Evolutionary conservation across 306 rosid genomes (phyloP).

Genomic region (Prinsepia uniflora): DNA sequence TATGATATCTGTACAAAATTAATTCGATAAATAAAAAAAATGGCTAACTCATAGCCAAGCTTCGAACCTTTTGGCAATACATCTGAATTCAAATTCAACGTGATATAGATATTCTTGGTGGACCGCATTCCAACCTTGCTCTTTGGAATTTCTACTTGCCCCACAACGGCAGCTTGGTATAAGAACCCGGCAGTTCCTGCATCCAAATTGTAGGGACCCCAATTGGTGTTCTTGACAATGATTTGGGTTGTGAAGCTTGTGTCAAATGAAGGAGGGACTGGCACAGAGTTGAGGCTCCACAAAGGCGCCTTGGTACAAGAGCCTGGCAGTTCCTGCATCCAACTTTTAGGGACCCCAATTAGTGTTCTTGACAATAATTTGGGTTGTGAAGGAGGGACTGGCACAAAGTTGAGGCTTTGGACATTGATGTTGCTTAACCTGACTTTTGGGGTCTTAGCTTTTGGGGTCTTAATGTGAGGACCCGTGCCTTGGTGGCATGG

Average conservation of each 20-base stretch:
- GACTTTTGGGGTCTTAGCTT: no score
- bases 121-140: conserved; percentile 19
- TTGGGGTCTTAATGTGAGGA: no score
- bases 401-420: no score
- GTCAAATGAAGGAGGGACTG: no score
- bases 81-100: conserved; percentile 4
- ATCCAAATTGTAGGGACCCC: conserved; percentile 21
- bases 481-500: no score
- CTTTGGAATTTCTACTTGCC: conserved; percentile 4
- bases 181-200: not conserved
- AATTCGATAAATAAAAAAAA: no score
- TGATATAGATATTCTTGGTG: conserved; percentile 12
- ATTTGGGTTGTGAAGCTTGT: no score
- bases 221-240: conserved; percentile 13
- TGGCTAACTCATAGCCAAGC: conserved; percentile 11
- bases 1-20: no score
- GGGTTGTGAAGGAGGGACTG: no score
- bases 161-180: not conserved
- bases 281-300: not conserved
- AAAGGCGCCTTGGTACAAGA: conserved; percentile 1
- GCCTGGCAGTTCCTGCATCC: not conserved
- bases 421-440: no score
- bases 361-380: not conserved
- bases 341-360: conserved; percentile 23
- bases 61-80: not conserved